Evolutionary conservation across 768 basidiomycete species (phyloP), one percentile per base, ranked within the genome.

Genomic region (Macrolepiota albuminosa): DNA sequence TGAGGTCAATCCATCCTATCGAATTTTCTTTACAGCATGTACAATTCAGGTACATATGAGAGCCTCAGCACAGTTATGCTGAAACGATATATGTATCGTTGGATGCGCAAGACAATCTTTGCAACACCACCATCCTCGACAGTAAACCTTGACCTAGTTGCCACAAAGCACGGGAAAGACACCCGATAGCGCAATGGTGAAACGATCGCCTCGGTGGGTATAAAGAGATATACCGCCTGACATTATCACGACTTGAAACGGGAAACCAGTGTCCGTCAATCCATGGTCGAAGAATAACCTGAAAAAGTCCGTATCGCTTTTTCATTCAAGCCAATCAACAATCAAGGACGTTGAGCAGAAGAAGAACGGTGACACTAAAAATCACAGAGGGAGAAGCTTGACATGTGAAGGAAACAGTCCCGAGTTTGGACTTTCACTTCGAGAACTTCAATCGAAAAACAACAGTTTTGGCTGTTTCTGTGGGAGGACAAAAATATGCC

Each of bases 331-430:
- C n/a, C n/a, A 9, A n/a, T 34, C 13, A 54, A 14, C 3, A 6
- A 40, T 7, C 3, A 21, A 21, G 21, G 21, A 21, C 21, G 18
- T 26, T 54, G 29, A 54, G 7, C 14, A 26, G 39, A 40, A 47
- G 10, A 62, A 80, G 80, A 42, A 70, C 76, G 3, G 74, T 77
- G 5, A 62, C 66, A 18, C 74, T 79, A 61, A 61, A 71, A 77
- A 76, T 59, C 63, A 69, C 16, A 52, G 54, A 8, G 73, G 72
- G 4, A 67, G 73, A 45, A 70, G 69, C 34, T 76, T 73, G 59
- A 77, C 74, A 59, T 80, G 78, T 79, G 77, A 76, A 52, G 76
- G 75, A 9, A 72, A 72, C 59, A 69, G 21, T 21, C 21, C 77
- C 74, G 52, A 26, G 49, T 33, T 18, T 14, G 42, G n/a, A 37